These are phyloP conservation scores for Mycena rebaudengoi DNA, from an alignment of 768 basidiomycete genomes.

Conservation along the genomic window DNA sequence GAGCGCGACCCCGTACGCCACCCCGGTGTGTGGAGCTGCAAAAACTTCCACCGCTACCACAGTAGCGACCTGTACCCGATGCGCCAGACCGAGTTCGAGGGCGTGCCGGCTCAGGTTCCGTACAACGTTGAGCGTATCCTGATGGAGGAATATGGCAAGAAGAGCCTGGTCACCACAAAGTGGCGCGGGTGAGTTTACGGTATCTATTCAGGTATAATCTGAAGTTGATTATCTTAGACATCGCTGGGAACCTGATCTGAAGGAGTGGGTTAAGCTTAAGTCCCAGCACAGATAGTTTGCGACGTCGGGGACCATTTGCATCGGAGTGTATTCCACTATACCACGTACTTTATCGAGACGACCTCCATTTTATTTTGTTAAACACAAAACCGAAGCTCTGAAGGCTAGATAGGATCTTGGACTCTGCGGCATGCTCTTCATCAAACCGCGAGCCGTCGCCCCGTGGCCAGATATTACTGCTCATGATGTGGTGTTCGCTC, in stretches of 20 bases:
- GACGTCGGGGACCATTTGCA: not conserved
- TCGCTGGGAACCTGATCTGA: not conserved
- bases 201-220: not conserved
- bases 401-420: not conserved
- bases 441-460: too few relatives aligned
- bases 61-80: not conserved
- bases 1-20: not conserved
- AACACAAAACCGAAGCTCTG: not conserved
- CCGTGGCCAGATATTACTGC: too few relatives aligned
- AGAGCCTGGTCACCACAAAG: not conserved
- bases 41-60: not conserved
- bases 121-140: not conserved
- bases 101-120: not conserved
- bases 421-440: too few relatives aligned
- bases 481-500: too few relatives aligned
- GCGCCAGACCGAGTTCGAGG: not conserved
- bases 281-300: not conserved
- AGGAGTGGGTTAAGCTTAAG: not conserved
- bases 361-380: not conserved
- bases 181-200: not conserved
- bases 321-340: not conserved
- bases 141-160: not conserved
- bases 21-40: not conserved
- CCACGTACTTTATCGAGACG: not conserved
- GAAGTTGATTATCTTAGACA: not conserved